Percentiles rank a stretch among this genome's conserved stretches.
phyloP scores from a whole-genome alignment of 805 yeast species.

The Nakazawaea wickerhamii region DNA sequence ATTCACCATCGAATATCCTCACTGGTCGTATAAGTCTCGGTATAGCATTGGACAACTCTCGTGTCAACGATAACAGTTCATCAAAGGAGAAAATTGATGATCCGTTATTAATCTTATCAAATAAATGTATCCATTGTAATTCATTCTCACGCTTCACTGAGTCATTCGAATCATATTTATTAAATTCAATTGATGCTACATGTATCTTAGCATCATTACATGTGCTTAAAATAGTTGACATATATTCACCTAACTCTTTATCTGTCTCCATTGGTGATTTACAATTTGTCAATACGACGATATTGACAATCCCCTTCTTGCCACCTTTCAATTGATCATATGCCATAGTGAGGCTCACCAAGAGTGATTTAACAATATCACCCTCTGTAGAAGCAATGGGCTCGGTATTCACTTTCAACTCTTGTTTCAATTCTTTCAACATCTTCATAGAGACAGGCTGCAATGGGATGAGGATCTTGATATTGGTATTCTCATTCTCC shows the following conservation, averaged over 20 bases:
- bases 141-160: conserved; percentile 4
- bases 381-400: conserved; percentile 20
- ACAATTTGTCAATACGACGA: conserved; percentile 8
- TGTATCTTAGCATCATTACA: conserved; percentile 10
- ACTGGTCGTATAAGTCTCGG: conserved; percentile 42
- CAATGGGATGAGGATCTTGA: conserved; percentile 14
- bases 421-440: conserved; percentile 13
- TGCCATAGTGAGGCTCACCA: conserved; percentile 21
- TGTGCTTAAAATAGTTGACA: conserved; percentile 1
- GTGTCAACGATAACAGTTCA: conserved; percentile 13
- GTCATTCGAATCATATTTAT: background rate
- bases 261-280: conserved; percentile 14
- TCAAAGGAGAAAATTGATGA: conserved; percentile 16
- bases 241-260: conserved; percentile 3
- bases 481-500: conserved; percentile 19
- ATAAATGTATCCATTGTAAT: conserved; percentile 3
- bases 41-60: conserved; percentile 18
- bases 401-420: conserved; percentile 16
- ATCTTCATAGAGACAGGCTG: conserved; percentile 18
- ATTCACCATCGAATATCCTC: conserved; percentile 38
- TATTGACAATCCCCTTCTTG: conserved; percentile 10
- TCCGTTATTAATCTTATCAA: conserved; percentile 9
- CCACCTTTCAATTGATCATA: conserved; percentile 6
- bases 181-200: conserved; percentile 4
- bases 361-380: conserved; percentile 23